phyloP scores from a whole-genome alignment of 768 basidiomycete species.

The Russula sp. region DNA sequence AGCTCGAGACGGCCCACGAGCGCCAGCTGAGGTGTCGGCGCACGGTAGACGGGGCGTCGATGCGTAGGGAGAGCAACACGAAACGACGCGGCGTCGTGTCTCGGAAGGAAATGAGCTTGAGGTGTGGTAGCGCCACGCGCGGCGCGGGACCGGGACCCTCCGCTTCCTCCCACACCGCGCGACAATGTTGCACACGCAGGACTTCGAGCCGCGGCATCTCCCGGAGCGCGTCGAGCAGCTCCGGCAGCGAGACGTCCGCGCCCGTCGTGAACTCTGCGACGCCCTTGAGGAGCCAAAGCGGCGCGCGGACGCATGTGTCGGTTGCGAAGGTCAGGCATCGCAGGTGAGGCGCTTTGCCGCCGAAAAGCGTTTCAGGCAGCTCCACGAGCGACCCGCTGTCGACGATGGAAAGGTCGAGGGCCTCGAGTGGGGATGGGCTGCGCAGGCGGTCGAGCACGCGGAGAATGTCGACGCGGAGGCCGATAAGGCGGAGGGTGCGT shows the following conservation, averaged over 20 bases:
- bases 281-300: slow-evolving; percentile 11
- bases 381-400: slow-evolving; percentile 11
- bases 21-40: slow-evolving; percentile 18
- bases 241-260: neutral
- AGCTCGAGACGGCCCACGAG: slow-evolving; percentile 12
- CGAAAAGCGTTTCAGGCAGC: slow-evolving; percentile 12
- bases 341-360: slow-evolving; percentile 7
- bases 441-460: slow-evolving; percentile 12
- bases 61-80: slow-evolving; percentile 1
- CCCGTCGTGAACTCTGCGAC: slow-evolving; percentile 14
- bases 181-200: slow-evolving; percentile 15
- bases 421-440: slow-evolving; percentile 13
- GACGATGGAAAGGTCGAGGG: neutral
- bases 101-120: slow-evolving; percentile 10
- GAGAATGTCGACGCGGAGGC: slow-evolving; percentile 12
- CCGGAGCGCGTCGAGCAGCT: slow-evolving; percentile 2
- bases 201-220: slow-evolving; percentile 13
- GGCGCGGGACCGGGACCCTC: neutral
- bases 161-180: slow-evolving; percentile 13
- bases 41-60: slow-evolving; percentile 13
- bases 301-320: slow-evolving; percentile 13
- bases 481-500: slow-evolving; percentile 13
- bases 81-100: slow-evolving; percentile 18
- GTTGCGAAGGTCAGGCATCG: slow-evolving; percentile 8
- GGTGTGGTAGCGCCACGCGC: slow-evolving; percentile 4